Conservation (phyloP, 2,329 filamentous ascomycete genomes). For the Kalmusia sp. region DNA sequence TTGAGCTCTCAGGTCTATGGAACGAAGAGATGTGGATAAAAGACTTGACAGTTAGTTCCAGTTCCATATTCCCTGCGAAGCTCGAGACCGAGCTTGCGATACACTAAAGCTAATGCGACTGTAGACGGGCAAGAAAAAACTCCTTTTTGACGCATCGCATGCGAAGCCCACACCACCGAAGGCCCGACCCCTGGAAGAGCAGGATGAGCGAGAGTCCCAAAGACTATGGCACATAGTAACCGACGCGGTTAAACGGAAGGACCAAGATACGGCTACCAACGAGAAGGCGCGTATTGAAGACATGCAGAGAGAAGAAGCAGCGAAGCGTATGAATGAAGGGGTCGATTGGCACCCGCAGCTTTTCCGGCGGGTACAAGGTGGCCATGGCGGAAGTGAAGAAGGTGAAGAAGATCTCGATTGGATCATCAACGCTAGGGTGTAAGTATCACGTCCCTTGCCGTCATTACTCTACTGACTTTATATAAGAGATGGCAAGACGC, state of each 20-base stretch:
- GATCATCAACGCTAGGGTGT: conserved; percentile 91
- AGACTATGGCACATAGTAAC: conserved; percentile 84
- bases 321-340: conserved; percentile 76
- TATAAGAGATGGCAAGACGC: conserved; percentile 63
- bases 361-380: conserved; percentile 77
- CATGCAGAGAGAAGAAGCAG: conserved; percentile 86
- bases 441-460: conserved; percentile 37
- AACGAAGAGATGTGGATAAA: conserved; percentile 94
- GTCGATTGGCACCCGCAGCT: conserved; percentile 88
- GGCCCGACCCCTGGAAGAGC: conserved; percentile 81
- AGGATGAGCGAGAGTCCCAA: conserved; percentile 89
- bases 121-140: conserved; percentile 85
- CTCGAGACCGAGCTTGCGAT: too few species aligned
- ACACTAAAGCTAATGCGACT: conserved; percentile 7
- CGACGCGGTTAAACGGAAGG: conserved; percentile 79
- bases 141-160: conserved; percentile 85
- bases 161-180: conserved; percentile 78
- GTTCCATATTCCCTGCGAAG: too few species aligned
- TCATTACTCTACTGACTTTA: conserved; percentile 12
- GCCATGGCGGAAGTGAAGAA: conserved; percentile 74
- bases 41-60: conserved; percentile 70
- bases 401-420: conserved; percentile 91
- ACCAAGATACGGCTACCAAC: conserved; percentile 88
- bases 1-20: conserved; percentile 89
- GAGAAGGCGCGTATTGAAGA: conserved; percentile 98